These are phyloP conservation scores for Cucurbita argyrosperma DNA, from an alignment of 306 rosid genomes.

Conservation along the genomic window DNA sequence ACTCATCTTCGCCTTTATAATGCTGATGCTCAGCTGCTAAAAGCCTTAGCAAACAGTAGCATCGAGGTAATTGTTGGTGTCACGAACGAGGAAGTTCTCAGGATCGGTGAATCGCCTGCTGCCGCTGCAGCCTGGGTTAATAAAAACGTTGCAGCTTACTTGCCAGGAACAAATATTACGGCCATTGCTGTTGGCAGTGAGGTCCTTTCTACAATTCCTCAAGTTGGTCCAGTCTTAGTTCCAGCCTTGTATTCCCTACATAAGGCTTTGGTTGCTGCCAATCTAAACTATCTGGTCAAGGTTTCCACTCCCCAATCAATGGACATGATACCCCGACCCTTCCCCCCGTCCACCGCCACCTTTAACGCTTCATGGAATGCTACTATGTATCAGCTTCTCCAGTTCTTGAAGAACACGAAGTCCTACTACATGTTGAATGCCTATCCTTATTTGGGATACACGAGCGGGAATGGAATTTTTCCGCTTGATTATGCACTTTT, in stretches of 20 bases:
- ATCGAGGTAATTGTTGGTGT: constrained; percentile 72
- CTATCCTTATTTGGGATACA: constrained; percentile 48
- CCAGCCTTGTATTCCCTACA: constrained; percentile 64
- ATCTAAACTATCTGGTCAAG: constrained; percentile 58
- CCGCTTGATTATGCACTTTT: constrained; percentile 84
- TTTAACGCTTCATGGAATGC: constrained; percentile 63
- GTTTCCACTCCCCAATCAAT: constrained; percentile 75
- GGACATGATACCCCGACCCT: constrained; percentile 65
- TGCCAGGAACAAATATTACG: constrained; percentile 77
- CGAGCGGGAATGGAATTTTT: constrained; percentile 58
- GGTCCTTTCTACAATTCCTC: constrained; percentile 61
- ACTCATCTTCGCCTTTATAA: constrained; percentile 62
- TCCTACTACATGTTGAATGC: constrained; percentile 62
- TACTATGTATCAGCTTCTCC: constrained; percentile 46
- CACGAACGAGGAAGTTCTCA: constrained; percentile 53
- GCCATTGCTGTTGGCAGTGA: constrained; percentile 83
- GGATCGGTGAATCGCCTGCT: constrained; percentile 63
- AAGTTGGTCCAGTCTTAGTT: constrained; percentile 60
- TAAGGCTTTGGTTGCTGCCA: constrained; percentile 64
- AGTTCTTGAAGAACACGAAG: constrained; percentile 52
- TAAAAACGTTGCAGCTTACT: constrained; percentile 61
- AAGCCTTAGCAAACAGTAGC: constrained; percentile 55
- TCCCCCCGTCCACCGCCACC: constrained; percentile 77
- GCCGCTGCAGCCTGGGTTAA: constrained; percentile 74
- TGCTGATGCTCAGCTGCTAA: constrained; percentile 59